Evolutionary conservation across 768 basidiomycete species (phyloP), one percentile per base, ranked within the genome.

Genomic region (Agrocybe praecox): DNA sequence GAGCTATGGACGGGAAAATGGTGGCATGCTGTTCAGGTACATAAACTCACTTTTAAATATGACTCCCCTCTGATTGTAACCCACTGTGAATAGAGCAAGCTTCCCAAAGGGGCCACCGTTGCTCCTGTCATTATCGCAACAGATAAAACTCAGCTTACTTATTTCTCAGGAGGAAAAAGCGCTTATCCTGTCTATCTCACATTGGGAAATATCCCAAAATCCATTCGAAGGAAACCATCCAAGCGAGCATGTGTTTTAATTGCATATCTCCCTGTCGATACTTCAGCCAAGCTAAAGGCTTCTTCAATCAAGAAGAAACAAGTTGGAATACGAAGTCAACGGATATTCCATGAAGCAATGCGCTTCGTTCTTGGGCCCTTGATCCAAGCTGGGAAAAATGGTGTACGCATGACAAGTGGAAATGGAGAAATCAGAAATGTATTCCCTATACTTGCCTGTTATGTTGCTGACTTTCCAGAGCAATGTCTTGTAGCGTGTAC

Each of bases 171-270:
- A 0, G 68, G 74, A 49, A 76, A 77, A 57, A 45, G 59, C n/a
- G 74, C 74, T 3, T 80, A 74, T 59, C 78, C 78, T 0, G 72
- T 82, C 0, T 82, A 82, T 59, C 54, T 80, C 0, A 75, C 77
- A 1, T 65, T 79, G 26, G 78, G 76, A 0, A 78, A 78, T 40
- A 66, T 79, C 12, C 59, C 66, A 0, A 77, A 76, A 44, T 50
- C 61, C 2, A 56, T 74, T 1, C 62, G 74, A 0, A 61, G 71
- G 0, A 65, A 76, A 54, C 71, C 73, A 0, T 71, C 70, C 1
- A 22, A 53, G 8, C 69, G 67, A 15, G 76, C 73, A 0, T 66
- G 60, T 15, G 61, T 78, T 1, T 62, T 79, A 0, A 34, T 80
- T 1, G 78, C 66, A 0, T 79, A 80, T 50, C 67, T 80, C 1